A percentile compares a stretch with the other conserved stretches of the same genome.
These are phyloP conservation scores for Puccinia coronata DNA, from an alignment of 1,284 basidiomycete species.

Conservation along the genomic window DNA sequence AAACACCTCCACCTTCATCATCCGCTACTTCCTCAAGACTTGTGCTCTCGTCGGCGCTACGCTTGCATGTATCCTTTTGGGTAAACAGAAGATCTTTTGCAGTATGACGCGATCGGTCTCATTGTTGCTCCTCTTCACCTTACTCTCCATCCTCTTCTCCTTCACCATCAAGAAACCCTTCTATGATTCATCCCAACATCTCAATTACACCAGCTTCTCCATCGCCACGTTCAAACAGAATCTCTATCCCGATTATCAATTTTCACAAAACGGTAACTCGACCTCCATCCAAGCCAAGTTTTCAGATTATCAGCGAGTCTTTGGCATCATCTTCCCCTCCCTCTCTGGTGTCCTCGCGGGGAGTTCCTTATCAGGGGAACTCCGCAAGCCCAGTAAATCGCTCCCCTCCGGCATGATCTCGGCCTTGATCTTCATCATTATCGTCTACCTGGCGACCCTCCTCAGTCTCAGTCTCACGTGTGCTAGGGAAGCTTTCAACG, in stretches of 20 bases:
- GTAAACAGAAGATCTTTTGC: conserved; percentile 28
- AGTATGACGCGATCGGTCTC: conserved; percentile 24
- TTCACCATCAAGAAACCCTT: conserved; percentile 28
- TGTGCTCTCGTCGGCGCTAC: conserved; percentile 14
- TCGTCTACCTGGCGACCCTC: conserved; percentile 22
- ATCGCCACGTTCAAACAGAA: conserved; percentile 23
- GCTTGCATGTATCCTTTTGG: conserved; percentile 23
- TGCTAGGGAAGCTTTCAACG: conserved; percentile 17
- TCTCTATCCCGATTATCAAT: conserved; percentile 24
- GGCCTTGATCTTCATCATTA: conserved; percentile 22
- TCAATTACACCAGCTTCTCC: conserved; percentile 37
- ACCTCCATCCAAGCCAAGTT: background rate
- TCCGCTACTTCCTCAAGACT: conserved; percentile 37
- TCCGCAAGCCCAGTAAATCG: conserved; percentile 35
- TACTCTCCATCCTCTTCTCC: conserved; percentile 36
- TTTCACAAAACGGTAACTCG: background rate
- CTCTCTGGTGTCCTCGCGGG: conserved; percentile 39
- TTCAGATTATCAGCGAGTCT: conserved; percentile 41
- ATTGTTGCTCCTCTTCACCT: conserved; percentile 27
- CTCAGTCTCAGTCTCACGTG: conserved; percentile 30
- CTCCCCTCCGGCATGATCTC: conserved; percentile 30
- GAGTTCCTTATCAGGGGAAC: conserved; percentile 37
- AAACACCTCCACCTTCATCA: conserved; percentile 6
- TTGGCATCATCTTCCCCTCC: conserved; percentile 38
- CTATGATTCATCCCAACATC: background rate